Conservation (phyloP, 305 asterid genomes). For the Rubia occidens region DNA sequence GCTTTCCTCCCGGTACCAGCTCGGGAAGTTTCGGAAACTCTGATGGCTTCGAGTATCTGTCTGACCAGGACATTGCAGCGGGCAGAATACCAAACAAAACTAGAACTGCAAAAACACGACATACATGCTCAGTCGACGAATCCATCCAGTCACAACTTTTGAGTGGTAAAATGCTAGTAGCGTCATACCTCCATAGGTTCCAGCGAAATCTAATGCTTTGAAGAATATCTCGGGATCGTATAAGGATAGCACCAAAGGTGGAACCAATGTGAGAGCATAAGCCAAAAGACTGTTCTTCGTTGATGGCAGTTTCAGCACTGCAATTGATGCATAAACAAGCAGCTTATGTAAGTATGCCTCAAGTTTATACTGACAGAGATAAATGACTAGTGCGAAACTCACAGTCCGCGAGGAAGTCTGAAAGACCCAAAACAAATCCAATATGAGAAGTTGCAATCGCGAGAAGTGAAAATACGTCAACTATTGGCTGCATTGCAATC, state of each 20-base stretch:
- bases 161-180: neutral
- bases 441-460: slow-evolving; percentile 79
- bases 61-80: slow-evolving; percentile 90
- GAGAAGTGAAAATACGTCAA: slow-evolving; percentile 68
- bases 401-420: slow-evolving; percentile 84
- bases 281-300: slow-evolving; percentile 57
- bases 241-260: slow-evolving; percentile 62
- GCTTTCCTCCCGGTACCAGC: slow-evolving; percentile 77
- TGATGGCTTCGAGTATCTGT: slow-evolving; percentile 41
- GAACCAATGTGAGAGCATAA: slow-evolving; percentile 53
- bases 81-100: slow-evolving; percentile 82
- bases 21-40: slow-evolving; percentile 31
- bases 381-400: slow-evolving; percentile 25
- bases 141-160: neutral
- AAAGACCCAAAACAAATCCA: slow-evolving; percentile 72
- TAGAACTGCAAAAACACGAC: slow-evolving; percentile 37
- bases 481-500: slow-evolving; percentile 56
- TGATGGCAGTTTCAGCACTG: slow-evolving; percentile 75
- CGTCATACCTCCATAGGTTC: slow-evolving; percentile 79
- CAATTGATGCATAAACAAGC: slow-evolving; percentile 17
- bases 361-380: neutral
- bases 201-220: slow-evolving; percentile 91
- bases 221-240: slow-evolving; percentile 86
- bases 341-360: neutral
- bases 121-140: neutral